Percentiles rank a stretch among this genome's conserved stretches.
Evolutionary conservation across 2,329 filamentous ascomycete genomes (phyloP).

Genomic region (Immersiporthe knoxdaviesiana): DNA sequence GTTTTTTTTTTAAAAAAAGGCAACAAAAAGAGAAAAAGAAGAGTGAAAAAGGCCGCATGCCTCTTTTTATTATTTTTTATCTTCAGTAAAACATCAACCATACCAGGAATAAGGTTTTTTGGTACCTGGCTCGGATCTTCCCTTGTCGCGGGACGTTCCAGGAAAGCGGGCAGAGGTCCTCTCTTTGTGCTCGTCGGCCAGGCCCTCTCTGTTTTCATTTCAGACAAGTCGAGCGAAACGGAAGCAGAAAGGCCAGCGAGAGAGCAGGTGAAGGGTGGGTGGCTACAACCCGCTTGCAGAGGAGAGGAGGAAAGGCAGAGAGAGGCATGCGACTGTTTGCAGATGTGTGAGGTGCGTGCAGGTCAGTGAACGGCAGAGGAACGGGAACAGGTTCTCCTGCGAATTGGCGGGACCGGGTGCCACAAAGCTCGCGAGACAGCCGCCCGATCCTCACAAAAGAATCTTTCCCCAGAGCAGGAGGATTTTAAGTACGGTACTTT

Average conservation of each 20-base stretch:
- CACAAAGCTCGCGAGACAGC: slow-evolving; percentile 6
- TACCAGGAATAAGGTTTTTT: slow-evolving; percentile 19
- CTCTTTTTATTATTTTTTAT: neutral
- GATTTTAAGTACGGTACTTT: neutral
- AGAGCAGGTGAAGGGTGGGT: too few species aligned
- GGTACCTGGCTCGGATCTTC: slow-evolving; percentile 27
- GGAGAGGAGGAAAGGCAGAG: neutral
- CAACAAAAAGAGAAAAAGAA: too few species aligned
- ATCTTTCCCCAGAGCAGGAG: slow-evolving; percentile 17
- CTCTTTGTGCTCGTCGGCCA: neutral
- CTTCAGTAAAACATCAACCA: neutral
- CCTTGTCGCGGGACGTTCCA: slow-evolving; percentile 20
- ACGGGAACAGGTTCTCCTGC: neutral
- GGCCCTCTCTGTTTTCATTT: neutral
- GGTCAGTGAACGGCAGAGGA: too few species aligned
- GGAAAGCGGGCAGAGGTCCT: neutral
- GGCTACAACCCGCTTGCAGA: neutral
- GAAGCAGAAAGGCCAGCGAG: neutral
- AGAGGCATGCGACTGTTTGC: neutral
- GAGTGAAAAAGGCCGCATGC: neutral
- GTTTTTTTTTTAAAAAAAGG: too few species aligned
- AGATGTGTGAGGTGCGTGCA: neutral
- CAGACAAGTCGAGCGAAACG: neutral
- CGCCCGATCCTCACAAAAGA: slow-evolving; percentile 16
- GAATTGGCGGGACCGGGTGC: too few species aligned